phyloP scores from a whole-genome alignment of 306 rosid species.

The Cicer judaicum region DNA sequence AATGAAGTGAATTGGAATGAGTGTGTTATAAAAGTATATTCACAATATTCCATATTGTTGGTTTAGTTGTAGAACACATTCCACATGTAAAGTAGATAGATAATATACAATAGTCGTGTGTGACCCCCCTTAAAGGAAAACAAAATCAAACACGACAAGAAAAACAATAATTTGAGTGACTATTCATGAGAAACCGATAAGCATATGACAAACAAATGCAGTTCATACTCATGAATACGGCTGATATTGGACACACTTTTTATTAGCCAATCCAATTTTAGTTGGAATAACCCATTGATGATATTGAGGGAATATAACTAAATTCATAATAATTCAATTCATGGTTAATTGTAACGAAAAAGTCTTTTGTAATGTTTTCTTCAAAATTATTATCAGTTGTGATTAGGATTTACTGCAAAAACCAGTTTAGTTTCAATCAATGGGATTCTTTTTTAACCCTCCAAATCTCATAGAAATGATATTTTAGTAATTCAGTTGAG shows the following conservation, averaged over 20 bases:
- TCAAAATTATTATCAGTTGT: constrained; percentile 32
- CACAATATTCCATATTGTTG: not conserved
- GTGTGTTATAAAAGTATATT: no score
- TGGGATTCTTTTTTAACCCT: no score
- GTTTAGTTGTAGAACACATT: constrained; percentile 6
- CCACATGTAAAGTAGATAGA: constrained; percentile 1
- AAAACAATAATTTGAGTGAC: not conserved
- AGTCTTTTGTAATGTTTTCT: constrained; percentile 7
- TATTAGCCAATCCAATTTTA: constrained; percentile 42
- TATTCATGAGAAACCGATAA: constrained; percentile 35
- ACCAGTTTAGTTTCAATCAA: not conserved
- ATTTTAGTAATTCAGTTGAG: no score
- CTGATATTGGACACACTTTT: constrained; percentile 37
- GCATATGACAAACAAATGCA: constrained; percentile 47
- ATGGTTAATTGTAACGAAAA: constrained; percentile 3
- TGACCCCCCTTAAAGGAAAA: constrained; percentile 32
- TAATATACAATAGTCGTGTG: not conserved
- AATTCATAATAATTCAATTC: constrained; percentile 37
- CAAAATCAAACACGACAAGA: constrained; percentile 35
- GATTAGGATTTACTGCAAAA: constrained; percentile 17
- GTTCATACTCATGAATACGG: constrained; percentile 19
- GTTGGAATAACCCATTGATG: not conserved
- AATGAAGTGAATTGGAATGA: no score
- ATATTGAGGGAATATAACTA: not conserved
- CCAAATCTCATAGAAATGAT: no score